Conservation (phyloP, 164 flowering plant genomes). For the Chloranthus sessilifolius region DNA sequence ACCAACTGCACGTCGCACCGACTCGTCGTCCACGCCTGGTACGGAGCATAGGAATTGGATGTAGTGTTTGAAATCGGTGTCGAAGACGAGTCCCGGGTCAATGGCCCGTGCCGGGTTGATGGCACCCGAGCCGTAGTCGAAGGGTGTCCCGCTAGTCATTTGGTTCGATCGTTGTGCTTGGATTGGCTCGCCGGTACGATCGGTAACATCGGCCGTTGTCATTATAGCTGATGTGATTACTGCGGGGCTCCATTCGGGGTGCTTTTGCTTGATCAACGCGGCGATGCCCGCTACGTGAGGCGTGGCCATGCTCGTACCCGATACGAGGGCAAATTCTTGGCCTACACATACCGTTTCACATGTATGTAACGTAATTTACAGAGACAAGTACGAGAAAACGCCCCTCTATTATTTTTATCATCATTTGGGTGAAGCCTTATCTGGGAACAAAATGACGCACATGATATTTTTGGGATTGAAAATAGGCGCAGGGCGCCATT, state of each 20-base stretch:
- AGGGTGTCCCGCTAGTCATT: slow-evolving; percentile 28
- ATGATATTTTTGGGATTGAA: background rate
- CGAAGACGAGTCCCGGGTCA: slow-evolving; percentile 47
- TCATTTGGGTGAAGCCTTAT: background rate
- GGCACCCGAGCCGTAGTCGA: slow-evolving; percentile 40
- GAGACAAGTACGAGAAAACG: background rate
- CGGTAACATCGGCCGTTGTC: slow-evolving; percentile 41
- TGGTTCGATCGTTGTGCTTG: slow-evolving; percentile 32
- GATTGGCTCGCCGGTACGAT: slow-evolving; percentile 31
- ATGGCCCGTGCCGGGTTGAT: slow-evolving; percentile 37
- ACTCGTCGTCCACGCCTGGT: slow-evolving; percentile 47
- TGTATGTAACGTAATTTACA: background rate
- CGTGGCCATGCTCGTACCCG: slow-evolving; percentile 69
- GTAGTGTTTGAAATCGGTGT: slow-evolving; percentile 31
- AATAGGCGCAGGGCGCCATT: too few relatives aligned
- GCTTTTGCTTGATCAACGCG: slow-evolving; percentile 50
- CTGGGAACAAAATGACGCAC: background rate
- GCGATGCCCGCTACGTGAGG: slow-evolving; percentile 61
- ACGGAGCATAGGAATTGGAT: slow-evolving; percentile 50
- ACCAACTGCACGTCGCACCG: slow-evolving; percentile 42
- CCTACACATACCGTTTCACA: slow-evolving; percentile 20
- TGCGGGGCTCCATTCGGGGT: slow-evolving; percentile 50
- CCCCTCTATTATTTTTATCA: too few relatives aligned
- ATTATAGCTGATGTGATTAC: slow-evolving; percentile 53
- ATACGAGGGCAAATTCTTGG: slow-evolving; percentile 42